Conservation (phyloP, 2,329 filamentous ascomycete species). For the Xylaria polymorpha region DNA sequence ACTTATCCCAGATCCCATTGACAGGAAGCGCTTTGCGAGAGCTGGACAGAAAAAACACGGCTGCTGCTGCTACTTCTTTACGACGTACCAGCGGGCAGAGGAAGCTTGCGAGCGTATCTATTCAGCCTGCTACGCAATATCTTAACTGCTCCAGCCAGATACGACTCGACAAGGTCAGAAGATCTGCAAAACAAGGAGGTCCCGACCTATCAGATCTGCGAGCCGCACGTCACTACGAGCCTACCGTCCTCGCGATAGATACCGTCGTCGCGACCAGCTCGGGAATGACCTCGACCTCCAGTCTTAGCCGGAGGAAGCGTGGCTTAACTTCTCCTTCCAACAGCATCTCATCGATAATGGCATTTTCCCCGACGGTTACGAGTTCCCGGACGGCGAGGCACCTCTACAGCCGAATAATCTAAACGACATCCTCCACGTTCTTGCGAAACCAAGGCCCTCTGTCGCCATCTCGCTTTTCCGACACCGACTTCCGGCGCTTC, state of each 20-base stretch:
- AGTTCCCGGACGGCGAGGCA: neutral
- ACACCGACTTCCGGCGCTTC: neutral
- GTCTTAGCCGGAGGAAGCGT: too few species aligned
- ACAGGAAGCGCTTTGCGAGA: slow-evolving; percentile 14
- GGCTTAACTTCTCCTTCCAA: too few species aligned
- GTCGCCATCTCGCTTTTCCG: neutral
- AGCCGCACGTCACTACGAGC: too few species aligned
- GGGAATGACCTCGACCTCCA: too few species aligned
- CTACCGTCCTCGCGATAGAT: too few species aligned
- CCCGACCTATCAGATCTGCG: neutral
- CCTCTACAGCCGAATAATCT: neutral
- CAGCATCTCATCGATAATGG: slow-evolving; percentile 11
- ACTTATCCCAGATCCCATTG: slow-evolving; percentile 19
- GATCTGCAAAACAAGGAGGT: slow-evolving; percentile 19
- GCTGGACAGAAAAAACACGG: slow-evolving; percentile 13
- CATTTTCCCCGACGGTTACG: neutral
- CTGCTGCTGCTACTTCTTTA: too few species aligned
- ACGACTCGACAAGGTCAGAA: neutral
- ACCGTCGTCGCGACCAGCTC: too few species aligned
- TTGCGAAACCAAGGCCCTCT: too few species aligned
- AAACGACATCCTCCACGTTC: too few species aligned
- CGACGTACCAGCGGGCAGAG: too few species aligned
- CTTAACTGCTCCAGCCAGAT: neutral
- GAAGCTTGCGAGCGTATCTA: neutral
- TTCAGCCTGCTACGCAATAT: slow-evolving; percentile 11